Percentiles rank a stretch among this genome's conserved stretches.
Conservation (phyloP, 1,139 yeast genomes). For the Meyerozyma smithsonii region DNA sequence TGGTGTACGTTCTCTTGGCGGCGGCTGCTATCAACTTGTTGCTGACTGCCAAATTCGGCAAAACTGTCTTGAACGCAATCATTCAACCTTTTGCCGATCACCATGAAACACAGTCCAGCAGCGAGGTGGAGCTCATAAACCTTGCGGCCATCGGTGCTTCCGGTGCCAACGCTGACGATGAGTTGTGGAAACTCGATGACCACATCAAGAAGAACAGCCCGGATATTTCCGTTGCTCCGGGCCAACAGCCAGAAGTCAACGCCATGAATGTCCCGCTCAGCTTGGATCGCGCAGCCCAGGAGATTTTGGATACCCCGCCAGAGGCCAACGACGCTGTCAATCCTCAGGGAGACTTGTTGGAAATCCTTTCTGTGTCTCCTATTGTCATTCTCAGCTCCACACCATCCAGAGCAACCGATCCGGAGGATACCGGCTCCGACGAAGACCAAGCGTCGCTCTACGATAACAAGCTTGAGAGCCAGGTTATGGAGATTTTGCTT, state of each 20-base stretch:
- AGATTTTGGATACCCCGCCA: neutral
- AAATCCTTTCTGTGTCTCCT: conserved; percentile 26
- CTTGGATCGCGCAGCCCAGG: conserved; percentile 1
- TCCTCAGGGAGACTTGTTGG: conserved; percentile 22
- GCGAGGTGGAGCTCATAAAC: conserved; percentile 1
- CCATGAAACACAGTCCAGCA: neutral
- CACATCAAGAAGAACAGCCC: conserved; percentile 4
- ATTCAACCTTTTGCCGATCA: neutral
- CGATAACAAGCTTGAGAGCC: conserved; percentile 12
- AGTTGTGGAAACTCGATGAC: conserved; percentile 7
- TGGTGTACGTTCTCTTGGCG: conserved; percentile 4
- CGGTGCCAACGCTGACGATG: conserved; percentile 6
- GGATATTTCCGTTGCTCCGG: conserved; percentile 3
- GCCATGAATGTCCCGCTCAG: neutral
- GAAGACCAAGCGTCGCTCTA: conserved; percentile 11
- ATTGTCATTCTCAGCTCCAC: conserved; percentile 16
- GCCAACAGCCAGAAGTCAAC: neutral
- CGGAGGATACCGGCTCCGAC: neutral
- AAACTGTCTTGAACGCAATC: neutral
- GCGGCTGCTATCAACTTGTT: conserved; percentile 7
- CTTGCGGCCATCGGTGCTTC: neutral
- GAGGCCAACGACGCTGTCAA: conserved; percentile 2
- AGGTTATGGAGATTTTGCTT: conserved; percentile 19
- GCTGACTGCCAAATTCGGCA: neutral
- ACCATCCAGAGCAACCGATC: neutral